phyloP scores from a whole-genome alignment of 768 basidiomycete genomes.

The Calocera cornea region DNA sequence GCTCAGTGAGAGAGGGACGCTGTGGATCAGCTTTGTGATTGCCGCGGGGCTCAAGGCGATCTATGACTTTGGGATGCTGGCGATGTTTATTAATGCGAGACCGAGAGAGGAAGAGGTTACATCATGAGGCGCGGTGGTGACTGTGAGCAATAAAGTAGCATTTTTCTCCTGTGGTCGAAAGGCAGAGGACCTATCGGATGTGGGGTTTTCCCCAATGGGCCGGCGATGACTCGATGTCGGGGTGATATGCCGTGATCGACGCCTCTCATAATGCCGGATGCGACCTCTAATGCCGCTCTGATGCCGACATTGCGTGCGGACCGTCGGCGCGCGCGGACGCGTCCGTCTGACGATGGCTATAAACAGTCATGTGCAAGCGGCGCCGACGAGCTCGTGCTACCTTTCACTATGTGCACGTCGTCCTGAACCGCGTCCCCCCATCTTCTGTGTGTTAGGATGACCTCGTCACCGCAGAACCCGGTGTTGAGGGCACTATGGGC shows the following conservation, averaged over 20 bases:
- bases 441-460: not conserved
- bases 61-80: constrained; percentile 20
- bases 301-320: not conserved
- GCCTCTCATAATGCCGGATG: not conserved
- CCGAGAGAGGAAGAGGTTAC: not conserved
- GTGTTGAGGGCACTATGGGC: not conserved
- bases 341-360: too few relatives aligned
- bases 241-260: not conserved
- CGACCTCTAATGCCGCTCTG: not conserved
- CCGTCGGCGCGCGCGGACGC: too few relatives aligned
- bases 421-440: not conserved
- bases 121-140: not conserved
- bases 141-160: not conserved
- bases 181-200: too few relatives aligned
- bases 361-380: too few relatives aligned
- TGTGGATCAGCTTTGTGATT: constrained; percentile 18
- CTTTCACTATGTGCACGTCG: not conserved
- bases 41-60: constrained; percentile 14
- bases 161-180: too few relatives aligned
- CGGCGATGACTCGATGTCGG: not conserved
- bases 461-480: not conserved
- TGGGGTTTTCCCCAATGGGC: too few relatives aligned
- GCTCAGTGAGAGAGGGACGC: constrained; percentile 13
- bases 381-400: not conserved
- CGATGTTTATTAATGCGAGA: constrained; percentile 11